Conservation (phyloP, 352 stramenopile species). For the Pythium folliculosum region DNA sequence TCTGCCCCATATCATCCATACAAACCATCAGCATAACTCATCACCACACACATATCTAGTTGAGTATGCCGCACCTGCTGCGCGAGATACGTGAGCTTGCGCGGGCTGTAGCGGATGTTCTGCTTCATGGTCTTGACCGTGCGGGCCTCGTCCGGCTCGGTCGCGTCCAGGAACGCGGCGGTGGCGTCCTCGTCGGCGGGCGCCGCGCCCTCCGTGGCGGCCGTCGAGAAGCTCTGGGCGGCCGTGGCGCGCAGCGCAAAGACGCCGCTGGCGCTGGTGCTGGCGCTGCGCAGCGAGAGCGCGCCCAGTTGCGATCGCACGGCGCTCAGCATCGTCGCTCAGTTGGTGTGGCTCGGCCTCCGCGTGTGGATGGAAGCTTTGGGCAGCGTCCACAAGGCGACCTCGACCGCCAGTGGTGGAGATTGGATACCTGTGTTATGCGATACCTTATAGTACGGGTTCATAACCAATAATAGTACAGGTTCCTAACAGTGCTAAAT, state of each 20-base stretch:
- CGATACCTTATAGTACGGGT: conserved; percentile 10
- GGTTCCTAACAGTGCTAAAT: no score
- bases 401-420: conserved; percentile 29
- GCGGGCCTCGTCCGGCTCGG: conserved; percentile 50
- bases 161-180: conserved; percentile 62
- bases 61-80: conserved; percentile 45
- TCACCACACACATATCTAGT: neutral
- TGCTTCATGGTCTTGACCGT: conserved; percentile 82
- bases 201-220: conserved; percentile 29
- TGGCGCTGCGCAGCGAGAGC: conserved; percentile 62
- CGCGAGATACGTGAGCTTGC: conserved; percentile 81
- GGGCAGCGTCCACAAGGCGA: no score
- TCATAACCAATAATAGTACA: no score
- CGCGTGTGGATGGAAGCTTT: conserved; percentile 2
- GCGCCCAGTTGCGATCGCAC: conserved; percentile 57
- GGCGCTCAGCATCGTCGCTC: conserved; percentile 48
- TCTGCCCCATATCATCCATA: conserved; percentile 25
- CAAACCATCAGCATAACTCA: neutral
- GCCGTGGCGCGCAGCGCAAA: conserved; percentile 19
- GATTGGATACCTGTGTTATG: conserved; percentile 21
- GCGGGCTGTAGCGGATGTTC: conserved; percentile 76
- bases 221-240: conserved; percentile 42
- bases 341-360: no score
- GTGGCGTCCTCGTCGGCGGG: conserved; percentile 46
- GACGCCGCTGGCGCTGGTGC: conserved; percentile 25